Base-by-base conservation (phyloP, 441 rosid genomes). In the Flueggea neowawraea region DNA sequence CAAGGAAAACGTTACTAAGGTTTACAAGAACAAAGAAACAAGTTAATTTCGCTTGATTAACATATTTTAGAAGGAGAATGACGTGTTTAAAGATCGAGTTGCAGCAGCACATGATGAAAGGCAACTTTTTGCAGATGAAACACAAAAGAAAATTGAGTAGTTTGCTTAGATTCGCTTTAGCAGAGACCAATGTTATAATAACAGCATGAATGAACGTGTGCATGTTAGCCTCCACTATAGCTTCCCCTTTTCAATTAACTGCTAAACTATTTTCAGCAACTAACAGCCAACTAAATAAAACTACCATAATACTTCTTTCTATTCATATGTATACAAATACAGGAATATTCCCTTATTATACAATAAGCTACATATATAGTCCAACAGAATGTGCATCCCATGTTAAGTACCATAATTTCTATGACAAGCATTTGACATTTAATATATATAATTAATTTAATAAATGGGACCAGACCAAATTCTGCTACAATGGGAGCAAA, bases 211-310 rank as follows among this genome's bases (percentile, higher is more conserved):
- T 36, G 63, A 82, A 80, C 62, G 81, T 55, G 49, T 64, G 88
- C 92, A 86, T 86, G 93, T 84, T 78, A 71, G 57, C 58, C 84
- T 83, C 93, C 93, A 90, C 87, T 73, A 80, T 2, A 10, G 41
- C 6, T 36, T 36, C 41, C 9, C 50, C 4, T 47, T 47, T 47
- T 11, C 50, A 10, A 12, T 58, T 16, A 12, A 58, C 32, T 44
- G 4, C 61, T 10, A 15, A 50, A 12, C 36, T 17, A 47, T 47
- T 5, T 59, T 68, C 68, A 56, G 54, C 51, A 41, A 48, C 68
- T 60, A 71, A 66, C 68, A 60, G 57, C 63, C 69, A 53, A 61
- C 55, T 52, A 54, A 36, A 53, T 22, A 57, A 55, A 62, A 65
- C 73, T 57, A 61, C 61, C 69, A 16, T n/a, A 53, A 22, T 53